Conservation (phyloP, 1,284 basidiomycete genomes). For the Marasmius oreades region DNA sequence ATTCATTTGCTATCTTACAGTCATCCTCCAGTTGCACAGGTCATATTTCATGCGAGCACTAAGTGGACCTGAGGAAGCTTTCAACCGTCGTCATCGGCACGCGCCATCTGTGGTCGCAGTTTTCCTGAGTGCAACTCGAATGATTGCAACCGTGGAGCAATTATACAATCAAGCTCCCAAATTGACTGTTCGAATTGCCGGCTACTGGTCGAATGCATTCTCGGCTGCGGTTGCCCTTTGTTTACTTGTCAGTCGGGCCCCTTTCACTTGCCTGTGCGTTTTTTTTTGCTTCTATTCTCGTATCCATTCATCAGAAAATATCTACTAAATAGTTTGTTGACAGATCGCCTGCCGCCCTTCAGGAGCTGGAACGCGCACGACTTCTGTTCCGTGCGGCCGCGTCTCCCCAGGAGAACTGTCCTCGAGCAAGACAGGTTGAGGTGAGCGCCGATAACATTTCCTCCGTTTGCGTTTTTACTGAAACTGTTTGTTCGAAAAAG, state of each 20-base stretch:
- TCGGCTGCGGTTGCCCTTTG: slow-evolving; percentile 57
- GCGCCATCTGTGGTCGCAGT: slow-evolving; percentile 60
- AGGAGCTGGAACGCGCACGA: slow-evolving; percentile 41
- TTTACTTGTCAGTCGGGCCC: slow-evolving; percentile 40
- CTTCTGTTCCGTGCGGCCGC: slow-evolving; percentile 38
- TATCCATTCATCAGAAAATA: no score
- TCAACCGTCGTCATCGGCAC: slow-evolving; percentile 50
- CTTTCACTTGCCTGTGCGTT: slow-evolving; percentile 37
- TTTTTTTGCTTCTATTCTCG: background rate
- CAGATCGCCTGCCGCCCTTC: slow-evolving; percentile 37
- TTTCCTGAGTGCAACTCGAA: slow-evolving; percentile 51
- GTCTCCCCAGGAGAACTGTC: slow-evolving; percentile 31
- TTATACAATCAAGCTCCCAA: slow-evolving; percentile 51
- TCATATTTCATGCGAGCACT: slow-evolving; percentile 63
- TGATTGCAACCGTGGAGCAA: slow-evolving; percentile 52
- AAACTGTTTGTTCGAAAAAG: slow-evolving; percentile 24
- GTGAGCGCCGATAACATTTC: no score
- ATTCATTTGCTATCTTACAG: slow-evolving; percentile 29
- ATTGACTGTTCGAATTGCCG: slow-evolving; percentile 54
- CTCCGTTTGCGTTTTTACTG: no score
- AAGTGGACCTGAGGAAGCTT: slow-evolving; percentile 47
- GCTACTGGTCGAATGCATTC: slow-evolving; percentile 64
- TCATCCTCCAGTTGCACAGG: slow-evolving; percentile 63
- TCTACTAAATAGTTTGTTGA: background rate
- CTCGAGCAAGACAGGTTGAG: slow-evolving; percentile 38